A percentile compares a stretch with the other conserved stretches of the same genome.
These are phyloP conservation scores for Phytopythium boreale DNA, from an alignment of 352 stramenopile genomes.

Conservation along the genomic window DNA sequence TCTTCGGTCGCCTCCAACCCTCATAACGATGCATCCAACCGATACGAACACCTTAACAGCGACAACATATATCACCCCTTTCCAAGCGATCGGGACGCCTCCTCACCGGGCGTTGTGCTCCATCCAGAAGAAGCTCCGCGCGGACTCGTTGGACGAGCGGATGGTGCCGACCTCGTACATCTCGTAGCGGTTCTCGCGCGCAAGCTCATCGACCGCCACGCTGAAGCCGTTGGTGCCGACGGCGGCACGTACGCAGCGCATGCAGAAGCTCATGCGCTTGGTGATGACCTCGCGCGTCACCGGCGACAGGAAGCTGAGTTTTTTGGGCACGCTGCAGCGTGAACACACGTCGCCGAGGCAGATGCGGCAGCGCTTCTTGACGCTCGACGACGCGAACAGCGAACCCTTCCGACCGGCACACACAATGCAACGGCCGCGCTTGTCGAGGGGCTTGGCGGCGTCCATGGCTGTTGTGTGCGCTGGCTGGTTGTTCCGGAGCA, in stretches of 20 bases:
- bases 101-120: background rate
- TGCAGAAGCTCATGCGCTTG: conserved; percentile 17
- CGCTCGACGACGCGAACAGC: conserved; percentile 9
- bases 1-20: too few species aligned
- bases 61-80: background rate
- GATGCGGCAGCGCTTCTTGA: conserved; percentile 20
- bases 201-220: conserved; percentile 8
- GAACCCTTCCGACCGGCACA: conserved; percentile 9
- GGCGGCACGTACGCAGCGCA: conserved; percentile 17
- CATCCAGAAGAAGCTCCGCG: conserved; percentile 4
- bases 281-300: conserved; percentile 13
- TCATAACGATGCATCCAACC: too few species aligned
- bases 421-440: conserved; percentile 13
- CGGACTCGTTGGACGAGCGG: conserved; percentile 8
- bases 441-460: background rate
- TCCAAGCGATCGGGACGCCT: background rate
- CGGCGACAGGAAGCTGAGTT: conserved; percentile 13
- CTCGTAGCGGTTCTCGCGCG: conserved; percentile 10
- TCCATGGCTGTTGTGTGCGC: conserved; percentile 4
- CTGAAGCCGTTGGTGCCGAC: conserved; percentile 10
- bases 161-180: conserved; percentile 9
- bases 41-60: background rate
- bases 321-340: conserved; percentile 12
- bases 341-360: conserved; percentile 20
- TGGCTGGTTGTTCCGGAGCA: conserved; percentile 13